phyloP scores from a whole-genome alignment of 2,329 filamentous ascomycete species.

The Aurifilum marmelostoma region DNA sequence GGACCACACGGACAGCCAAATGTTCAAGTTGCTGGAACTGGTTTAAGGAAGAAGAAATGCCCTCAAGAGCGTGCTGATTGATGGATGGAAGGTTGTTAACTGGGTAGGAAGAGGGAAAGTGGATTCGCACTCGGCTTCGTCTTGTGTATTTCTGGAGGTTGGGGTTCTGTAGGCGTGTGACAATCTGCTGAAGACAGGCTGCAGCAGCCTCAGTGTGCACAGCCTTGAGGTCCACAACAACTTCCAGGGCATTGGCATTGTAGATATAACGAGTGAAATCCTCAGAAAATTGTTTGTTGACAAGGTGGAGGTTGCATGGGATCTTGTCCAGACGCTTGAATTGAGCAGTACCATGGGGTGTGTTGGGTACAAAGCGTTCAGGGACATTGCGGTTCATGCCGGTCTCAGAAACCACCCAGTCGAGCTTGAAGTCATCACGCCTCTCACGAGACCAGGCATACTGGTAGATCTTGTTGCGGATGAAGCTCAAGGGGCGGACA shows the following conservation, averaged over 20 bases:
- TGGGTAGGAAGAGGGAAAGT: constrained; percentile 27
- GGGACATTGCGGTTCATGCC: constrained; percentile 28
- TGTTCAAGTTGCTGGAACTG: constrained; percentile 13
- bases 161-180: constrained; percentile 12
- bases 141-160: constrained; percentile 22
- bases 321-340: neutral
- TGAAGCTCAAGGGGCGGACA: constrained; percentile 5
- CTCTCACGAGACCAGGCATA: constrained; percentile 21
- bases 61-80: constrained; percentile 24
- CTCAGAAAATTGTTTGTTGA: constrained; percentile 26
- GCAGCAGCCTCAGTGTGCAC: constrained; percentile 8
- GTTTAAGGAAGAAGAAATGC: constrained; percentile 19
- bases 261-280: constrained; percentile 28
- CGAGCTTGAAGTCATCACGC: constrained; percentile 23
- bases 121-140: constrained; percentile 25
- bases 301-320: constrained; percentile 19
- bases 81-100: constrained; percentile 21
- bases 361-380: neutral
- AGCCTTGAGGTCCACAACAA: constrained; percentile 26
- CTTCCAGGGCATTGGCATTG: constrained; percentile 19
- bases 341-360: neutral
- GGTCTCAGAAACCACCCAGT: constrained; percentile 25
- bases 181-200: constrained; percentile 17
- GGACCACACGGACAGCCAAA: constrained; percentile 21
- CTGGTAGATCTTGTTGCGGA: constrained; percentile 25